Percentiles rank a stretch among this genome's conserved stretches.
Conservation (phyloP, 345 rosid species). For the Eucalyptus paniculata region DNA sequence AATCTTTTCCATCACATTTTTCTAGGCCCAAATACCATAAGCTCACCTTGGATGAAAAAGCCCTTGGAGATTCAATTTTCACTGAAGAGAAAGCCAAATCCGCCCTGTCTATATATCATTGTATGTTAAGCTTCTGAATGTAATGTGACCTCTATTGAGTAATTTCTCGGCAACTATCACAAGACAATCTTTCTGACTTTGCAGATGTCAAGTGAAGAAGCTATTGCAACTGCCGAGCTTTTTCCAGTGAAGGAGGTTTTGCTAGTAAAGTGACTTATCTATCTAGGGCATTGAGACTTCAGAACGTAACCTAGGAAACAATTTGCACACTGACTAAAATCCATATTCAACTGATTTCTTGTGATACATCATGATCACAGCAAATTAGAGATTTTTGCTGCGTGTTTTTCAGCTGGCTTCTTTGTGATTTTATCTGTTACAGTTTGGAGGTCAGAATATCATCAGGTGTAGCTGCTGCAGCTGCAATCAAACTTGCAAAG, state of each 20-base stretch:
- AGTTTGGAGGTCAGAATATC: no score
- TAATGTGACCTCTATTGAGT: background rate
- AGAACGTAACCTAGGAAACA: background rate
- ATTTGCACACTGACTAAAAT: background rate
- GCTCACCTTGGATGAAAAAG: background rate
- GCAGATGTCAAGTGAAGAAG: constrained; percentile 63
- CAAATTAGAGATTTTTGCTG: no score
- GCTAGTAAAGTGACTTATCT: constrained; percentile 29
- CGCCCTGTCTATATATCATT: background rate
- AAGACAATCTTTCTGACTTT: background rate
- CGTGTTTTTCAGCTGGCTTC: no score
- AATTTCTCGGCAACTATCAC: background rate
- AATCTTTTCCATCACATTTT: background rate
- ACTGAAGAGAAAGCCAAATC: background rate
- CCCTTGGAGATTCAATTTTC: background rate
- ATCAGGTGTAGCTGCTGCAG: no score
- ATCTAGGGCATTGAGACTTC: background rate
- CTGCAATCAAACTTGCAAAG: no score
- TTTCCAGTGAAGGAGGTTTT: constrained; percentile 78
- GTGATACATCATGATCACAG: no score
- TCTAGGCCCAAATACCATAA: background rate
- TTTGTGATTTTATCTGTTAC: no score
- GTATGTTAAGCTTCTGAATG: background rate
- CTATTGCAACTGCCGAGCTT: constrained; percentile 63
- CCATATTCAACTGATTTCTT: no score